A percentile compares a stretch with the other conserved stretches of the same genome.
Evolutionary conservation across 768 basidiomycete genomes (phyloP).

Genomic region (Podaxis mareebaensis): DNA sequence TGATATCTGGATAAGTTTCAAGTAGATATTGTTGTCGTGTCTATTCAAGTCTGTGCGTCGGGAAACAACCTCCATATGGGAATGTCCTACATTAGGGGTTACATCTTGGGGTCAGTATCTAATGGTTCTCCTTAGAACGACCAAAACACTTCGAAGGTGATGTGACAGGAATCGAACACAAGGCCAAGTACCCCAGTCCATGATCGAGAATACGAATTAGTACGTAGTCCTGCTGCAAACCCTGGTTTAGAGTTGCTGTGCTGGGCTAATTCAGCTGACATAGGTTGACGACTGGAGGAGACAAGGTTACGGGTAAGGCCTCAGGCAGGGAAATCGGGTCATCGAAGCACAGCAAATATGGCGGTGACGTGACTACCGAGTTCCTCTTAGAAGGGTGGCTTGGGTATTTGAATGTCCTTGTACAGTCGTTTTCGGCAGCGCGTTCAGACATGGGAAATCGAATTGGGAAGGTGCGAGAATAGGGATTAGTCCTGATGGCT

Average conservation of each 20-base stretch:
- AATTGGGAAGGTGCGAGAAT: too few species aligned
- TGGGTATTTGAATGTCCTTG: too few species aligned
- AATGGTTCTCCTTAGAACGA: not conserved
- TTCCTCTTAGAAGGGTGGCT: too few species aligned
- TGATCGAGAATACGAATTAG: not conserved
- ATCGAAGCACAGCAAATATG: too few species aligned
- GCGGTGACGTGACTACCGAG: too few species aligned
- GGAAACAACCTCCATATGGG: not conserved
- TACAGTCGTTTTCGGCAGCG: too few species aligned
- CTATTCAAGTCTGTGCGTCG: not conserved
- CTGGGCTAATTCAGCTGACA: not conserved
- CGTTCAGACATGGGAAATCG: too few species aligned
- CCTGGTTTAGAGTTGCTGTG: not conserved
- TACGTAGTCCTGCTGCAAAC: not conserved
- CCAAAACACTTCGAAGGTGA: not conserved
- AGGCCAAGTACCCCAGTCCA: not conserved
- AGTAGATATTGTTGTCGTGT: too few species aligned
- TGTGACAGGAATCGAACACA: not conserved
- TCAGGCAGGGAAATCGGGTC: not conserved
- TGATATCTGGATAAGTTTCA: too few species aligned
- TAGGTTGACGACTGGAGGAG: not conserved
- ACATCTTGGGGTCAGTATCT: slow-evolving; percentile 6
- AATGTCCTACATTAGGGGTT: not conserved
- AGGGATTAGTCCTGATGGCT: too few species aligned
- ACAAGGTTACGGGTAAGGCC: too few species aligned